Evolutionary conservation across 2,329 filamentous ascomycete genomes (phyloP).

Genomic region (Ophiostoma populinum): DNA sequence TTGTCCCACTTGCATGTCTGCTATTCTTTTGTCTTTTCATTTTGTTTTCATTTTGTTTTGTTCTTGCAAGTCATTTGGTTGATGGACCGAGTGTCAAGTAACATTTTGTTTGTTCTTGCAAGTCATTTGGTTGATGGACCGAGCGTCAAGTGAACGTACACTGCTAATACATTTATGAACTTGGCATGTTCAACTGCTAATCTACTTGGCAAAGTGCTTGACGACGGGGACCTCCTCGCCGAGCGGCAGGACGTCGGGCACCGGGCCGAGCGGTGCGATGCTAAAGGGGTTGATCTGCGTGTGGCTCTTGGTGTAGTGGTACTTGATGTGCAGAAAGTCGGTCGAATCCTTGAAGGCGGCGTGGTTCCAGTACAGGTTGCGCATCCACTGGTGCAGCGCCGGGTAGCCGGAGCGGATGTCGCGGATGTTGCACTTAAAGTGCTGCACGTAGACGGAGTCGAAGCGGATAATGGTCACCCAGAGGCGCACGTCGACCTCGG

Average conservation of each 20-base stretch:
- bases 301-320: slow-evolving; percentile 44
- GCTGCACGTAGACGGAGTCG: slow-evolving; percentile 69
- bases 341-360: slow-evolving; percentile 68
- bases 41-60: background rate
- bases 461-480: slow-evolving; percentile 58
- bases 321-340: slow-evolving; percentile 91
- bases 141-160: too few relatives aligned
- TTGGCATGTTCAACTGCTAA: too few relatives aligned
- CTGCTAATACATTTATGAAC: too few relatives aligned
- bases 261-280: slow-evolving; percentile 73
- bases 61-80: background rate
- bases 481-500: slow-evolving; percentile 68
- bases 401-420: slow-evolving; percentile 79
- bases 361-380: slow-evolving; percentile 68
- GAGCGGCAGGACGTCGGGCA: slow-evolving; percentile 63
- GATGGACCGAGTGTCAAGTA: background rate
- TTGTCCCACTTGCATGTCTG: too few relatives aligned
- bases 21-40: background rate
- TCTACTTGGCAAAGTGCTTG: slow-evolving; percentile 10
- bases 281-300: slow-evolving; percentile 47
- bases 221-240: slow-evolving; percentile 60
- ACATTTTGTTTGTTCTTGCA: background rate
- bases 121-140: too few relatives aligned
- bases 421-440: slow-evolving; percentile 74
- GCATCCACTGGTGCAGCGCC: slow-evolving; percentile 62